phyloP scores from a whole-genome alignment of 1,284 basidiomycete genomes.

The Erythrobasidium hasegawianum region DNA sequence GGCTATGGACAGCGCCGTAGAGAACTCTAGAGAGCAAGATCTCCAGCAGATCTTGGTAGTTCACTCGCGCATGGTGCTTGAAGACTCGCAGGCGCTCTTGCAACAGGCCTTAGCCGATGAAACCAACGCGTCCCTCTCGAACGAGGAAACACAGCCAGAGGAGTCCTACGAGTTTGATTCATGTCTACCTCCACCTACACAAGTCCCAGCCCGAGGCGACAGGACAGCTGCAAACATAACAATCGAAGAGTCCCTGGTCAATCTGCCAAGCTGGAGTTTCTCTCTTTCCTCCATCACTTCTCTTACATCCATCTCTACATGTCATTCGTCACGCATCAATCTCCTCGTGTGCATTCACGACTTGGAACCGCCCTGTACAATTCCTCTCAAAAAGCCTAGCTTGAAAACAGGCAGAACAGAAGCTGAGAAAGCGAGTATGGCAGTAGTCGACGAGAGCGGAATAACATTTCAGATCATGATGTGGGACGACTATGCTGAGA shows the following conservation, averaged over 20 bases:
- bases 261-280: conserved; percentile 30
- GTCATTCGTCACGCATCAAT: conserved; percentile 7
- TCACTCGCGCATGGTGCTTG: conserved; percentile 1
- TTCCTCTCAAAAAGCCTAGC: conserved; percentile 19
- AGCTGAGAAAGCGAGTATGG: conserved; percentile 19
- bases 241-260: conserved; percentile 19
- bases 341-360: conserved; percentile 19
- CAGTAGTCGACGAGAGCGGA: conserved; percentile 12
- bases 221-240: conserved; percentile 1
- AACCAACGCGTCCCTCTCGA: background rate
- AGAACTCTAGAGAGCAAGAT: too few relatives aligned
- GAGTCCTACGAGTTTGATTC: background rate
- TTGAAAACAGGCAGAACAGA: conserved; percentile 5
- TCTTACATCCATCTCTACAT: background rate
- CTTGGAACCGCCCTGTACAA: conserved; percentile 22
- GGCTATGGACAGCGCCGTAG: background rate
- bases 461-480: conserved; percentile 21
- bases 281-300: conserved; percentile 7
- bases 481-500: conserved; percentile 31
- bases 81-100: conserved; percentile 12
- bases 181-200: background rate
- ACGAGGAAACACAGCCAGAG: background rate
- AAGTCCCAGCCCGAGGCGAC: background rate
- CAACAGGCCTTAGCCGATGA: background rate
- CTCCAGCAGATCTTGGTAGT: background rate